These are phyloP conservation scores for Quercus tomentella DNA, from an alignment of 331 rosid species.

Conservation along the genomic window DNA sequence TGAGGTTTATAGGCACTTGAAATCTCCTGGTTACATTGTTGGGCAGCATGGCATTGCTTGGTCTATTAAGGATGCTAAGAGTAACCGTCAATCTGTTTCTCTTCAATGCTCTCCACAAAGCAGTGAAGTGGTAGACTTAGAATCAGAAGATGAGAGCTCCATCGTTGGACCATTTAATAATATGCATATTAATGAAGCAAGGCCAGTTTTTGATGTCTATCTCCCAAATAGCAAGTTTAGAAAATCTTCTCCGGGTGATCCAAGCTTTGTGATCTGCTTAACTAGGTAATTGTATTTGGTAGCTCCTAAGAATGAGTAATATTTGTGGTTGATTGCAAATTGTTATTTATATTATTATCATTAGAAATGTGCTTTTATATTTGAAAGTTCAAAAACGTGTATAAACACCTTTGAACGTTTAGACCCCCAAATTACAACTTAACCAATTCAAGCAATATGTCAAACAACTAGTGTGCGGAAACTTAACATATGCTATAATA, in stretches of 20 bases:
- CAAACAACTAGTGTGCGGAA: no score
- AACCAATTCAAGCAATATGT: no score
- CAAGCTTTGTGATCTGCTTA: conserved; percentile 60
- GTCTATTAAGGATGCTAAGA: conserved; percentile 51
- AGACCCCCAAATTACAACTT: no score
- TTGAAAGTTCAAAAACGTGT: no score
- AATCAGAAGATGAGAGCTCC: conserved; percentile 22
- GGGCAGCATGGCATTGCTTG: conserved; percentile 57
- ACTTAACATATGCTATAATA: no score
- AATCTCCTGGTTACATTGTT: conserved; percentile 75
- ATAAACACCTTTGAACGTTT: no score
- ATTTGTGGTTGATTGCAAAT: not conserved
- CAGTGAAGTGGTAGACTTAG: conserved; percentile 22
- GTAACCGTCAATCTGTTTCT: conserved; percentile 11
- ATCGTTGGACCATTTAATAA: conserved; percentile 37
- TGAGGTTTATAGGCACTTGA: conserved; percentile 80
- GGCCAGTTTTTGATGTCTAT: conserved; percentile 65
- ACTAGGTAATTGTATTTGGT: conserved; percentile 55
- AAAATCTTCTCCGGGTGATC: conserved; percentile 73
- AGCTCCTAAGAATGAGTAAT: not conserved
- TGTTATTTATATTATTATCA: not conserved
- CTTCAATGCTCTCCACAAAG: conserved; percentile 28
- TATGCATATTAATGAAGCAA: conserved; percentile 45
- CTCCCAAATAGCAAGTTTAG: conserved; percentile 82
- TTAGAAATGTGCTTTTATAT: not conserved